Percentiles rank a stretch among this genome's conserved stretches.
Conservation (phyloP, 352 stramenopile genomes). For the Saprolegnia diclina region DNA sequence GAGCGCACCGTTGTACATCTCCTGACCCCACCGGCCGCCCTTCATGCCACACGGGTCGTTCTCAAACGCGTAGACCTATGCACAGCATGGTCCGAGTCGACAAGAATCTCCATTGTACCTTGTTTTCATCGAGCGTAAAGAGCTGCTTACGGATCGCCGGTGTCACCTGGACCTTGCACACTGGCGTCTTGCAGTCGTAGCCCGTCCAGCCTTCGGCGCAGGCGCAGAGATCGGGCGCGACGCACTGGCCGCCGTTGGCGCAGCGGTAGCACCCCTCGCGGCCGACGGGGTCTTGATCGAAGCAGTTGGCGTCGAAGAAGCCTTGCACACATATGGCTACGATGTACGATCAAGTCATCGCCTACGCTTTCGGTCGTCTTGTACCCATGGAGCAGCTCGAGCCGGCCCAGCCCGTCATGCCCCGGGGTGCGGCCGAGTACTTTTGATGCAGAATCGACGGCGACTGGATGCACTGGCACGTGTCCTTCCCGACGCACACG, state of each 20-base stretch:
- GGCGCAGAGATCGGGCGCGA: conserved; percentile 84
- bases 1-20: conserved; percentile 58
- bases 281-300: conserved; percentile 31
- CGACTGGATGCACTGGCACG: conserved; percentile 88
- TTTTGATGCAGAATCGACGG: conserved; percentile 74
- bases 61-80: conserved; percentile 71
- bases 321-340: conserved; percentile 92
- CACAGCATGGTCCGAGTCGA: neutral
- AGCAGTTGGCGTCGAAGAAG: conserved; percentile 90
- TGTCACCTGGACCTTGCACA: conserved; percentile 76
- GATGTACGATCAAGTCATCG: neutral
- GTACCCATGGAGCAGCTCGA: conserved; percentile 86
- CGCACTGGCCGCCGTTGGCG: conserved; percentile 90
- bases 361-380: neutral
- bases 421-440: conserved; percentile 61
- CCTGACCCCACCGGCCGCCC: conserved; percentile 66
- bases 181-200: conserved; percentile 90
- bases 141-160: conserved; percentile 74
- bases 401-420: conserved; percentile 90
- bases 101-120: conserved; percentile 52
- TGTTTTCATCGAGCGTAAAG: conserved; percentile 91
- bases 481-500: conserved; percentile 90
- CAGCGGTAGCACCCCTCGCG: conserved; percentile 92
- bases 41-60: conserved; percentile 89
- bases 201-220: conserved; percentile 91